A percentile compares a stretch with the other conserved stretches of the same genome.
Evolutionary conservation across 73 alveolate species (phyloP).

Genomic region (Stentor coeruleus): DNA sequence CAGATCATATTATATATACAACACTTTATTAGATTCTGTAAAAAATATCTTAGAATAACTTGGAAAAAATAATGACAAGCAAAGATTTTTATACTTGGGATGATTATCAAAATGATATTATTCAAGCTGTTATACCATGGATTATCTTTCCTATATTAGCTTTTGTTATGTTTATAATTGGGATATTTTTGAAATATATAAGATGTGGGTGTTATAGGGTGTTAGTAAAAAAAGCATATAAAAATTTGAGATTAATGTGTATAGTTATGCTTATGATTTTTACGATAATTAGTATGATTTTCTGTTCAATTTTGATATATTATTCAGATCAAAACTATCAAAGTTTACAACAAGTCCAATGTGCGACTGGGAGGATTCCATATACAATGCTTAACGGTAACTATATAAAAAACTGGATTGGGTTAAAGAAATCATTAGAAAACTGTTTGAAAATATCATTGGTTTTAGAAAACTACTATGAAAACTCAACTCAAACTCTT

Average conservation of each 20-base stretch:
- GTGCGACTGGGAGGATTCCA: background rate
- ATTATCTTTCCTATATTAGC: background rate
- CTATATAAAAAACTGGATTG: background rate
- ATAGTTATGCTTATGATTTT: background rate
- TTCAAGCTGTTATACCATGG: background rate
- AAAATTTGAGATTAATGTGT: background rate
- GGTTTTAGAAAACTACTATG: no score
- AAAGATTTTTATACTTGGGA: background rate
- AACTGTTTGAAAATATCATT: no score
- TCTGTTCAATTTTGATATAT: background rate
- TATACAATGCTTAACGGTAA: background rate
- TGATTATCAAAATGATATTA: background rate
- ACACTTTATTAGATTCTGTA: background rate
- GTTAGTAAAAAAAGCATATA: background rate
- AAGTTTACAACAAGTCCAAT: background rate
- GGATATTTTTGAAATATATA: background rate
- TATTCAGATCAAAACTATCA: background rate
- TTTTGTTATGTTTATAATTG: background rate
- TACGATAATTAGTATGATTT: background rate
- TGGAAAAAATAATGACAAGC: background rate
- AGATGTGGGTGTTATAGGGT: background rate
- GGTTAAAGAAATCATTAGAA: background rate
- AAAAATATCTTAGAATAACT: background rate
- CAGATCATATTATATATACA: background rate
- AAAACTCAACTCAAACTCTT: no score